These are phyloP conservation scores for Ophiostoma ips DNA, from an alignment of 2,329 filamentous ascomycete genomes.

Conservation along the genomic window DNA sequence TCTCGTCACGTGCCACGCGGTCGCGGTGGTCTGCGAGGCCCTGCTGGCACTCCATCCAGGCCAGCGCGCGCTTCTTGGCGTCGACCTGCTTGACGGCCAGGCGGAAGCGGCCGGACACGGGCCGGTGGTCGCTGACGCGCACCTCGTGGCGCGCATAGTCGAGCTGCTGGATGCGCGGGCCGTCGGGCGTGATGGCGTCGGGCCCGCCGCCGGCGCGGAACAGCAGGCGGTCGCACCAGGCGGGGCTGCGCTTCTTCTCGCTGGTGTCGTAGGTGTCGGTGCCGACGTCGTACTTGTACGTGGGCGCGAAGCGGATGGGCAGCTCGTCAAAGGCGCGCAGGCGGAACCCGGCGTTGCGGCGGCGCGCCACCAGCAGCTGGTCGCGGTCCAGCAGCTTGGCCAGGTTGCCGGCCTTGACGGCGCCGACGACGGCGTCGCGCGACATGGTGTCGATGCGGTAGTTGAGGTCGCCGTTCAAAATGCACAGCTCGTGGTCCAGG, in stretches of 20 bases:
- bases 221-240: constrained; percentile 93
- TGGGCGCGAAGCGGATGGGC: constrained; percentile 83
- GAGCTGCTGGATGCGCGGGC: constrained; percentile 66
- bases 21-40: constrained; percentile 60
- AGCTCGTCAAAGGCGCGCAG: constrained; percentile 82
- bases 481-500: constrained; percentile 92
- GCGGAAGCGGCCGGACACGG: constrained; percentile 74
- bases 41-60: constrained; percentile 61
- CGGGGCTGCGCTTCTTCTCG: constrained; percentile 86
- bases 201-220: constrained; percentile 45
- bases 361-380: constrained; percentile 76
- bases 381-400: constrained; percentile 81
- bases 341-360: constrained; percentile 79
- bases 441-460: constrained; percentile 98
- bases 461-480: constrained; percentile 91
- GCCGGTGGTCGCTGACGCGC: constrained; percentile 79
- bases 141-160: constrained; percentile 87
- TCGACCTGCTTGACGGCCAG: constrained; percentile 75
- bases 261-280: constrained; percentile 88
- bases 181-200: neutral
- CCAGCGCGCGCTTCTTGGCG: constrained; percentile 46
- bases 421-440: constrained; percentile 79
- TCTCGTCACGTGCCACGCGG: constrained; percentile 56
- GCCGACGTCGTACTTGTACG: constrained; percentile 97
- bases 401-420: constrained; percentile 69